A percentile compares a stretch with the other conserved stretches of the same genome.
Evolutionary conservation across 2,329 filamentous ascomycete species (phyloP).

Genomic region (Coniosporium tulheliwenetii): DNA sequence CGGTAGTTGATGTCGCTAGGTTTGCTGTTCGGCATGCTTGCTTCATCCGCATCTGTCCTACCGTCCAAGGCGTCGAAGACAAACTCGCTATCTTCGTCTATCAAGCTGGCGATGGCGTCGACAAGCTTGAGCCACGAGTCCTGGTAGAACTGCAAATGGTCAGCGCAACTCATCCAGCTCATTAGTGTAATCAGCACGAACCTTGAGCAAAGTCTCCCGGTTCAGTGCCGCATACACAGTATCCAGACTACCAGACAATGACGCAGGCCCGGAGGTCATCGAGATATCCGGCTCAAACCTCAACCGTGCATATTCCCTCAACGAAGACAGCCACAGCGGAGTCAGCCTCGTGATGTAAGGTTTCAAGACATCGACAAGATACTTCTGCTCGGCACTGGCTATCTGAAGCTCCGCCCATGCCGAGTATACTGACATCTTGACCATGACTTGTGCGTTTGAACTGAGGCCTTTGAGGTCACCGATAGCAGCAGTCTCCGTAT

Average conservation of each 20-base stretch:
- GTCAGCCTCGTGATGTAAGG: conserved; percentile 83
- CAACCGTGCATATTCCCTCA: conserved; percentile 84
- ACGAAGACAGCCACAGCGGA: conserved; percentile 81
- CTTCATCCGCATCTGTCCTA: conserved; percentile 35
- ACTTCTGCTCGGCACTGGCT: conserved; percentile 80
- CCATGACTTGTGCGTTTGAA: conserved; percentile 95
- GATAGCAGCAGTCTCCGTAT: conserved; percentile 69
- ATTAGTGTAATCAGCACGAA: conserved; percentile 10
- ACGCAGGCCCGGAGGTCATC: conserved; percentile 68
- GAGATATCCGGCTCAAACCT: conserved; percentile 96
- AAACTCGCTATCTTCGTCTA: conserved; percentile 94
- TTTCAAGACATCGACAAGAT: conserved; percentile 73
- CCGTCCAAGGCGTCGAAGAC: conserved; percentile 95
- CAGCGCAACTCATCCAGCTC: conserved; percentile 2
- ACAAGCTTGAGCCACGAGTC: conserved; percentile 94
- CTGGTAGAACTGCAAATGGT: conserved; percentile 59
- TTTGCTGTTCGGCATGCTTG: conserved; percentile 33
- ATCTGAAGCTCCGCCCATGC: conserved; percentile 97
- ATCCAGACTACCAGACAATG: conserved; percentile 72
- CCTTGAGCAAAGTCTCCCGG: conserved; percentile 73
- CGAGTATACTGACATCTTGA: conserved; percentile 92
- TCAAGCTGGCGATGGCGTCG: conserved; percentile 90
- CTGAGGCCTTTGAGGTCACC: conserved; percentile 86
- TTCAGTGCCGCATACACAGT: conserved; percentile 92
- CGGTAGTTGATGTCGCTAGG: conserved; percentile 86